Percentiles rank a stretch among this genome's conserved stretches.
Evolutionary conservation across 2,329 filamentous ascomycete genomes (phyloP).

Genomic region (Hymenoscyphus linearis): DNA sequence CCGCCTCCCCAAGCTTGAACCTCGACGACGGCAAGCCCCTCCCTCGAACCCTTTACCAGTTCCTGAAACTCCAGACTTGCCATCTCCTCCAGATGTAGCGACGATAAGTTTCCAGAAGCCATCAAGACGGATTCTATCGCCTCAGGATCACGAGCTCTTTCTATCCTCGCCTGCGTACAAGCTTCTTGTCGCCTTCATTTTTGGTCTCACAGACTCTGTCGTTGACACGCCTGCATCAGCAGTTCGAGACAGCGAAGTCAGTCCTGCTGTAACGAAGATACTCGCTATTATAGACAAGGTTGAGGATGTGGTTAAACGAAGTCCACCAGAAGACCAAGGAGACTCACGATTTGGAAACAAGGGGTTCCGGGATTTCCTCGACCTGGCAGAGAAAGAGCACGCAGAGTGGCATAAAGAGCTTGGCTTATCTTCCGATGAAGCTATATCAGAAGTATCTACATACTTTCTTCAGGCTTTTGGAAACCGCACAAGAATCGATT

Average conservation of each 20-base stretch:
- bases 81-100: conserved; percentile 58
- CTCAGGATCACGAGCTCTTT: conserved; percentile 75
- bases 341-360: conserved; percentile 95
- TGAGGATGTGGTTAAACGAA: conserved; percentile 58
- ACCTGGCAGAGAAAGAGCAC: conserved; percentile 51
- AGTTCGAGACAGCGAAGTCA: conserved; percentile 49
- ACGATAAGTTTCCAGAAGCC: conserved; percentile 61
- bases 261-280: conserved; percentile 57
- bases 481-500: conserved; percentile 83
- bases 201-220: conserved; percentile 78
- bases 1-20: conserved; percentile 62
- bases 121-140: conserved; percentile 73
- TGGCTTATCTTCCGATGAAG: conserved; percentile 45
- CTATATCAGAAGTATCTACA: conserved; percentile 65
- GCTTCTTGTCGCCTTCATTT: conserved; percentile 79
- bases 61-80: conserved; percentile 70
- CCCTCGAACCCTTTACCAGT: conserved; percentile 55
- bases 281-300: conserved; percentile 65
- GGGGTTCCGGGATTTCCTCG: conserved; percentile 77
- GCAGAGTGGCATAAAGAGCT: conserved; percentile 59
- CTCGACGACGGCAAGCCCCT: conserved; percentile 50
- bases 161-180: conserved; percentile 68
- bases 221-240: conserved; percentile 63
- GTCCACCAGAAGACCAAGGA: conserved; percentile 78
- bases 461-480: conserved; percentile 85